Conservation (phyloP, 2,329 filamentous ascomycete genomes). For the Aspergillus aculeatus region DNA sequence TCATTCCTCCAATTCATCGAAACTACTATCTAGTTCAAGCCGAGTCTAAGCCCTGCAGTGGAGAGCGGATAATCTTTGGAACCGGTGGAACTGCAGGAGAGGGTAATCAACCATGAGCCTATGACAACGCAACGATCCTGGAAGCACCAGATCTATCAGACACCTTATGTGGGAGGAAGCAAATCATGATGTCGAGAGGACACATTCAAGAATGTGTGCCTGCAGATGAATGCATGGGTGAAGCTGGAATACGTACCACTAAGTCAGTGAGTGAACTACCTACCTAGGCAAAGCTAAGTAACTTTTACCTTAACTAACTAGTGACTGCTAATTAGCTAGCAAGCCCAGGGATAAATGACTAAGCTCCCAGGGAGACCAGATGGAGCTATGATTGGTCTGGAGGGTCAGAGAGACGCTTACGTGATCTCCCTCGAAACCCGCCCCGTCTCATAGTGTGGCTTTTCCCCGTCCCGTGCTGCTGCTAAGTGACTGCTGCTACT, state of each 20-base stretch:
- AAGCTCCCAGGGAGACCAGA: not conserved
- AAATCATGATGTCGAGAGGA: not conserved
- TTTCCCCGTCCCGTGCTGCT: constrained; percentile 20
- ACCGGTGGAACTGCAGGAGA: not conserved
- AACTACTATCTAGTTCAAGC: not conserved
- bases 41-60: not conserved
- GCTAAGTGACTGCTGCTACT: too few relatives aligned
- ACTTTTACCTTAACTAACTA: too few relatives aligned
- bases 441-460: constrained; percentile 31
- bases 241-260: not conserved
- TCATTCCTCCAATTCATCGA: too few relatives aligned
- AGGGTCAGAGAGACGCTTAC: constrained; percentile 22
- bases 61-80: not conserved
- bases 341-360: not conserved
- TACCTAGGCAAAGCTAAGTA: not conserved
- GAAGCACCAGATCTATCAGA: not conserved
- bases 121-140: not conserved
- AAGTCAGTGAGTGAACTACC: not conserved
- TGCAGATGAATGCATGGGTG: constrained; percentile 1
- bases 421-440: constrained; percentile 27
- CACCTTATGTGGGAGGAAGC: not conserved
- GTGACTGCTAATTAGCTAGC: too few relatives aligned
- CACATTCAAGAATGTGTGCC: not conserved
- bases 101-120: not conserved
- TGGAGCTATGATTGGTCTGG: constrained; percentile 1